phyloP scores from a whole-genome alignment of 352 stramenopile species.

The Phytophthora multivora region DNA sequence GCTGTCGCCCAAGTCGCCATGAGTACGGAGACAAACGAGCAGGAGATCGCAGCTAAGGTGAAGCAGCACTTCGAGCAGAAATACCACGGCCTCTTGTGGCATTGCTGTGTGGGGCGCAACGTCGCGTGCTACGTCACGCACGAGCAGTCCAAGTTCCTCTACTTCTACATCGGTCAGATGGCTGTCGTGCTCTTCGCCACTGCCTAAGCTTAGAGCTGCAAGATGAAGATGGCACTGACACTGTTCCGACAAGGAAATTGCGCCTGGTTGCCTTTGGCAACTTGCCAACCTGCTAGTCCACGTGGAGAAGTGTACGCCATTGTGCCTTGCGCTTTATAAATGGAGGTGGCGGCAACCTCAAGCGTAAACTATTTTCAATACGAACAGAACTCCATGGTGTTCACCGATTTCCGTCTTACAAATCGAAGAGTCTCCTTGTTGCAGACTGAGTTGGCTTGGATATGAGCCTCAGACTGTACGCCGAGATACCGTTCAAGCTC shows the following conservation, averaged over 20 bases:
- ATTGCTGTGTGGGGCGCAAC: conserved; percentile 95
- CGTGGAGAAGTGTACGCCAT: neutral
- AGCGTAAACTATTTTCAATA: conserved; percentile 35
- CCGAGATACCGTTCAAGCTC: conserved; percentile 35
- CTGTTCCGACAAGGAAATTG: conserved; percentile 4
- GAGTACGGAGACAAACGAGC: conserved; percentile 80
- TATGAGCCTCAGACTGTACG: conserved; percentile 27
- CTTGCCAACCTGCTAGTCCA: neutral
- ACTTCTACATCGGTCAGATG: conserved; percentile 97
- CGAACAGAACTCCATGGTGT: conserved; percentile 23
- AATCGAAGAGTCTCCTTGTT: conserved; percentile 15
- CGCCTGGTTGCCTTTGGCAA: conserved; percentile 2
- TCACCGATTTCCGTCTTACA: neutral
- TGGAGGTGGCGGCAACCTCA: conserved; percentile 11
- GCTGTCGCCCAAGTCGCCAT: conserved; percentile 79
- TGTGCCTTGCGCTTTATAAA: conserved; percentile 6
- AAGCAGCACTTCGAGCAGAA: conserved; percentile 94
- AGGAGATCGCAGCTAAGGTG: conserved; percentile 92
- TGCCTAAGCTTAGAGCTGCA: conserved; percentile 38
- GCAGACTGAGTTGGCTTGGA: neutral
- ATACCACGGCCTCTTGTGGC: conserved; percentile 91
- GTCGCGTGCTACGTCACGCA: conserved; percentile 95
- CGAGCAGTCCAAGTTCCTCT: conserved; percentile 95
- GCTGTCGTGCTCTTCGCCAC: conserved; percentile 93
- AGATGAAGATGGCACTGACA: neutral